Evolutionary conservation across 2,329 filamentous ascomycete genomes (phyloP).

Genomic region (Nemania sp.): DNA sequence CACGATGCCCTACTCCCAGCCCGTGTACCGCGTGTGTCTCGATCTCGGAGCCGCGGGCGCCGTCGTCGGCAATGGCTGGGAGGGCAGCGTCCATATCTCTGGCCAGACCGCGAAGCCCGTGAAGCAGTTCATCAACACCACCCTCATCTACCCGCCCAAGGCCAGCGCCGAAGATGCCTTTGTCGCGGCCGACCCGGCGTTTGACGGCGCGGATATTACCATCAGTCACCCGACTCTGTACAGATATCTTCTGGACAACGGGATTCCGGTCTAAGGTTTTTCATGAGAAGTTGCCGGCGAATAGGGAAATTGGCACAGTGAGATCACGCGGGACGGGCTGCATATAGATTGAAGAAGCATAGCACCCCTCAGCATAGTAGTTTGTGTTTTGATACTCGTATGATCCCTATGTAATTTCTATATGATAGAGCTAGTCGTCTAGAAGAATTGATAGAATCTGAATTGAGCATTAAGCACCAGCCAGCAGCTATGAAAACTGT

Average conservation of each 20-base stretch:
- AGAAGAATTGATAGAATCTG: too few species aligned
- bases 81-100: not conserved
- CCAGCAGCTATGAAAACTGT: too few species aligned
- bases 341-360: not conserved
- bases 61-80: slow-evolving; percentile 23
- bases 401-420: too few species aligned
- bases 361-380: not conserved
- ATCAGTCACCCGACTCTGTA: slow-evolving; percentile 5
- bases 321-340: not conserved
- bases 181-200: slow-evolving; percentile 18
- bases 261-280: not conserved
- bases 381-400: not conserved
- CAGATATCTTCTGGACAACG: not conserved
- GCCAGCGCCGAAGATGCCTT: slow-evolving; percentile 15
- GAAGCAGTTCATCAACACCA: slow-evolving; percentile 25
- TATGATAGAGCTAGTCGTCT: too few species aligned
- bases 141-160: slow-evolving; percentile 24
- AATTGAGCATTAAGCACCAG: too few species aligned
- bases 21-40: slow-evolving; percentile 19
- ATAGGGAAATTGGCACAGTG: not conserved
- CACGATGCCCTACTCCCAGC: slow-evolving; percentile 21
- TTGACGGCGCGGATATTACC: slow-evolving; percentile 10
- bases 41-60: slow-evolving; percentile 23
- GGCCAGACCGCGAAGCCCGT: slow-evolving; percentile 14
- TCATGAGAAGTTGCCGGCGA: not conserved